Evolutionary conservation across 2,329 filamentous ascomycete genomes (phyloP).

Genomic region (Samsoniella hepiali): DNA sequence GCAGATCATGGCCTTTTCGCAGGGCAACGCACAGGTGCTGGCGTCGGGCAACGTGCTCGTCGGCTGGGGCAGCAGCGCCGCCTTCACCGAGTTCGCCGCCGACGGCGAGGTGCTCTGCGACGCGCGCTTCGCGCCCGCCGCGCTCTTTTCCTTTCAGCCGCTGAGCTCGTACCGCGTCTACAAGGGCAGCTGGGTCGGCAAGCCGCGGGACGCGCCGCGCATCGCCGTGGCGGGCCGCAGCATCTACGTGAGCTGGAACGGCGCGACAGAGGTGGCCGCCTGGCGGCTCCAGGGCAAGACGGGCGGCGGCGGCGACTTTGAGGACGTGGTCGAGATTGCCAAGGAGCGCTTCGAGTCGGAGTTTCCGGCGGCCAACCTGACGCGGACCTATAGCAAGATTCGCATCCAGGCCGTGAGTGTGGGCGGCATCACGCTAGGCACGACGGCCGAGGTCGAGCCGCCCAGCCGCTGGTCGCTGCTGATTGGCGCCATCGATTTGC

Average conservation of each 20-base stretch:
- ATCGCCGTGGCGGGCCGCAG: conserved; percentile 3
- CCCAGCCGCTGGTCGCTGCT: conserved; percentile 1
- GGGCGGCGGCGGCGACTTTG: not conserved
- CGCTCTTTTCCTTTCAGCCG: conserved; percentile 18
- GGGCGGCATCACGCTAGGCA: conserved; percentile 10
- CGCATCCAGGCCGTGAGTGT: conserved; percentile 10
- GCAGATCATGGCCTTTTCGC: conserved; percentile 45
- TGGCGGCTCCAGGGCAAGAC: conserved; percentile 16
- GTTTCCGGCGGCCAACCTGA: not conserved
- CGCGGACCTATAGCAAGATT: not conserved
- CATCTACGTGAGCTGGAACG: conserved; percentile 22
- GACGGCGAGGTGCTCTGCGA: conserved; percentile 50
- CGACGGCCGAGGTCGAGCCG: conserved; percentile 5
- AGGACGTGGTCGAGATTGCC: not conserved
- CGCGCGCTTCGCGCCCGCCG: conserved; percentile 24
- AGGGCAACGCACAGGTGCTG: conserved; percentile 48
- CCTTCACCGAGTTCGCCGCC: conserved; percentile 42
- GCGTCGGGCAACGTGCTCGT: conserved; percentile 50
- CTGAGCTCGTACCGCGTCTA: conserved; percentile 19
- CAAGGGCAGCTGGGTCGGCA: conserved; percentile 17
- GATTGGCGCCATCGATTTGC: conserved; percentile 1
- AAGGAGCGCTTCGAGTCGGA: conserved; percentile 11
- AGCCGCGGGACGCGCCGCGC: conserved; percentile 11
- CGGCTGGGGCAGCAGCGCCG: conserved; percentile 52
- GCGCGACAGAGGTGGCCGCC: conserved; percentile 19